Evolutionary conservation across 2,329 filamentous ascomycete genomes (phyloP).

Genomic region (Cytospora schulzeri): DNA sequence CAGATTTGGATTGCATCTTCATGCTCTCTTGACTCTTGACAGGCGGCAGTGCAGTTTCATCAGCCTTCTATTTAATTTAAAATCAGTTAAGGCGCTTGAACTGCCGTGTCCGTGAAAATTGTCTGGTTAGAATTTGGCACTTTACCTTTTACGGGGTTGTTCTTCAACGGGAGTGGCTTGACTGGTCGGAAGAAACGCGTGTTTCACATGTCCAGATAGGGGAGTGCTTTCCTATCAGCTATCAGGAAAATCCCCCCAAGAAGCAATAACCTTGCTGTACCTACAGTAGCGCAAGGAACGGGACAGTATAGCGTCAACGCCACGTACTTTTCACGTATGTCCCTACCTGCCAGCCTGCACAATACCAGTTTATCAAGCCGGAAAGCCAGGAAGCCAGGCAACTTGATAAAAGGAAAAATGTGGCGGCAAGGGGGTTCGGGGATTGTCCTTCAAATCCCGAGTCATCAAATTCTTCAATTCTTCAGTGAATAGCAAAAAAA

Average conservation of each 20-base stretch:
- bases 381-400: too few species aligned
- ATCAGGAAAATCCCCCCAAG: not conserved
- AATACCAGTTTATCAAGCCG: not conserved
- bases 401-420: too few species aligned
- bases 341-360: not conserved
- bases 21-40: conserved; percentile 1
- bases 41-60: conserved; percentile 13
- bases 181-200: conserved; percentile 12
- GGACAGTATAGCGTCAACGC: not conserved
- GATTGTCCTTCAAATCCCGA: not conserved
- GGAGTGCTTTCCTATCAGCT: not conserved
- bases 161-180: conserved; percentile 19
- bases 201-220: conserved; percentile 17
- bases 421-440: not conserved
- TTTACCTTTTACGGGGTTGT: conserved; percentile 6
- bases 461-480: conserved; percentile 1
- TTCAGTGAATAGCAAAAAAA: not conserved
- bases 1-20: too few species aligned
- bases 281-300: conserved; percentile 15
- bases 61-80: conserved; percentile 3
- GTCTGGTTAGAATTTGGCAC: not conserved
- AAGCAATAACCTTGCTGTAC: not conserved
- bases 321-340: not conserved
- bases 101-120: not conserved
- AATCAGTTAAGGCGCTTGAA: conserved; percentile 1